These are phyloP conservation scores for Neurospora sp. DNA, from an alignment of 495 filamentous ascomycete genomes.

Conservation along the genomic window DNA sequence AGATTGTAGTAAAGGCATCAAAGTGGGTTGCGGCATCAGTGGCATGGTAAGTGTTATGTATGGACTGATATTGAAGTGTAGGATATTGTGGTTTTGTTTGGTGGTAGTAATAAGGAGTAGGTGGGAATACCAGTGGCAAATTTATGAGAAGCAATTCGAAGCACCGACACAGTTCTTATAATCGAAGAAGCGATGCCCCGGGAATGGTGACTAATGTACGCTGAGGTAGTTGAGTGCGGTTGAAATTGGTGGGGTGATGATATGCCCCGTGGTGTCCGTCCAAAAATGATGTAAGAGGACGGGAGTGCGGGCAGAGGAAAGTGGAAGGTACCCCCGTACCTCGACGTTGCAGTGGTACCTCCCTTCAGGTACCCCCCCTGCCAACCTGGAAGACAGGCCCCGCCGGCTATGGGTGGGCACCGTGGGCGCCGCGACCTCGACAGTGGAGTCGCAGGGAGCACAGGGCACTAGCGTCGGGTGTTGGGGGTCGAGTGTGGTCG, in stretches of 20 bases:
- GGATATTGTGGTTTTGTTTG: not conserved
- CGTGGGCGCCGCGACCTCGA: not conserved
- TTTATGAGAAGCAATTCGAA: not conserved
- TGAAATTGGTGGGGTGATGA: not conserved
- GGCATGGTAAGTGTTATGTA: not conserved
- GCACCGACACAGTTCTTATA: not conserved
- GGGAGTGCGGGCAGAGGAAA: not conserved
- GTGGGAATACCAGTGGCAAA: not conserved
- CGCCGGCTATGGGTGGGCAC: not conserved
- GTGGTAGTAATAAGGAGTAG: not conserved
- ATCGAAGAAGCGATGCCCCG: not conserved
- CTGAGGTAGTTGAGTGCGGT: not conserved
- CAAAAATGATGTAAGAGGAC: not conserved
- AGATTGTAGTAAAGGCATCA: not conserved
- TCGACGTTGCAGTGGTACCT: not conserved
- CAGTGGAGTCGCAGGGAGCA: not conserved
- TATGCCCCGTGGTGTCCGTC: not conserved
- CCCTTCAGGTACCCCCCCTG: not conserved
- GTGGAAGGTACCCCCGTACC: not conserved
- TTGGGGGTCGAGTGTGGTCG: not conserved
- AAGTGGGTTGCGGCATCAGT: not conserved
- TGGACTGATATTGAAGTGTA: not conserved
- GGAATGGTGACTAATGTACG: not conserved
- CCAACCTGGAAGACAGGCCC: not conserved
- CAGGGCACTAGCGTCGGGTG: not conserved